These are phyloP conservation scores for Ammopiptanthus mongolicus DNA, from an alignment of 306 rosid species.

Conservation along the genomic window DNA sequence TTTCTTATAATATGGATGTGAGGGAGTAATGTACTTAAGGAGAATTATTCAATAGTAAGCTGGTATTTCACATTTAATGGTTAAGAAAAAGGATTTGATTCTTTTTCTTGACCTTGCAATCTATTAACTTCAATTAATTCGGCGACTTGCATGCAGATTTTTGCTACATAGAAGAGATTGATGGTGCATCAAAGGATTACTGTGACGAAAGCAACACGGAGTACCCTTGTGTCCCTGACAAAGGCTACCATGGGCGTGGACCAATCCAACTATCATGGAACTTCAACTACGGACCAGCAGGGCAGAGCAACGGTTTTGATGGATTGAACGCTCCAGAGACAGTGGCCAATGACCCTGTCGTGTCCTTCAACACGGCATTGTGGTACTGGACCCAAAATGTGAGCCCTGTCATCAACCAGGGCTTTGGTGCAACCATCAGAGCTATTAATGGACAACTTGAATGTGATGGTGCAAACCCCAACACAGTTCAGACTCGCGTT, in stretches of 20 bases:
- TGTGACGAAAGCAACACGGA: constrained; percentile 62
- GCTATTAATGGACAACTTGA: constrained; percentile 87
- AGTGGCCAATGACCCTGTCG: constrained; percentile 48
- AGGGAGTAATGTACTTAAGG: no score
- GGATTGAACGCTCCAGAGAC: constrained; percentile 69
- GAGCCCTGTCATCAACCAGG: constrained; percentile 48
- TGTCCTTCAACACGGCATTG: constrained; percentile 73
- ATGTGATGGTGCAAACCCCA: constrained; percentile 54
- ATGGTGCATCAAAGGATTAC: constrained; percentile 71
- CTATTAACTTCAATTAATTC: no score
- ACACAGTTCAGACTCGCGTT: constrained; percentile 46
- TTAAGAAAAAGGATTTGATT: no score
- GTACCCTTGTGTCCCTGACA: constrained; percentile 61
- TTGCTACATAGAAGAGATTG: constrained; percentile 82
- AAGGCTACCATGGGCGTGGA: constrained; percentile 81
- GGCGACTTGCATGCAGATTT: constrained; percentile 34
- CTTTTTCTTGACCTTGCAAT: no score
- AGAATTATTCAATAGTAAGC: no score
- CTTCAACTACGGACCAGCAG: constrained; percentile 79
- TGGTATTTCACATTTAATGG: no score
- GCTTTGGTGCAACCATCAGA: constrained; percentile 81
- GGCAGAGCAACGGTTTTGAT: constrained; percentile 54
- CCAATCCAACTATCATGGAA: constrained; percentile 91
- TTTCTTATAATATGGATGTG: no score
- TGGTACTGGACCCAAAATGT: constrained; percentile 85